Conservation (phyloP, 2,329 filamentous ascomycete genomes). For the Penicillium decumbens region DNA sequence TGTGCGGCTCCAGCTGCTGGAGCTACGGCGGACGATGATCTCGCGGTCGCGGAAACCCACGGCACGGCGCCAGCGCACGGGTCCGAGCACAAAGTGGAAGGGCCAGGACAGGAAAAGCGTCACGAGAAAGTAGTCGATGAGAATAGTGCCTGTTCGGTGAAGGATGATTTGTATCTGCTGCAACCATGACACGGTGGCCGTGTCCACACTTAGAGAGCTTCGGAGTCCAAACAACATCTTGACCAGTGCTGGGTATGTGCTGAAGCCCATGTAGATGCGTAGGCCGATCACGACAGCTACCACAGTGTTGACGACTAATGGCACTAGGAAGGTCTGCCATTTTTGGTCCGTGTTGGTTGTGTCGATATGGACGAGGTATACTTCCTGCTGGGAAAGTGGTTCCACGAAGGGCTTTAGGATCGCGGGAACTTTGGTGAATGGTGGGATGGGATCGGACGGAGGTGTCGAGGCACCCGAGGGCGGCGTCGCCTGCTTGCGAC, state of each 20-base stretch:
- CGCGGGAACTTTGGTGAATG: conserved; percentile 64
- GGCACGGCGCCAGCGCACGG: conserved; percentile 66
- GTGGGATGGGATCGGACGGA: conserved; percentile 48
- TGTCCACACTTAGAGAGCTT: conserved; percentile 63
- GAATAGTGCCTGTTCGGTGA: conserved; percentile 60
- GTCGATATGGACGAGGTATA: conserved; percentile 86
- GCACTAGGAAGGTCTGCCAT: conserved; percentile 75
- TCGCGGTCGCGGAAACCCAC: conserved; percentile 76
- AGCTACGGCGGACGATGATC: conserved; percentile 73
- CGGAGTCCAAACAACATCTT: conserved; percentile 60
- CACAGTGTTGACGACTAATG: conserved; percentile 67
- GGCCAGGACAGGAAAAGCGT: conserved; percentile 70
- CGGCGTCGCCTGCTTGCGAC: conserved; percentile 26
- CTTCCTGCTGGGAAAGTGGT: conserved; percentile 61
- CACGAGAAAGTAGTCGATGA: conserved; percentile 67
- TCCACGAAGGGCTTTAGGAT: conserved; percentile 62
- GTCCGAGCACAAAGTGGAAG: conserved; percentile 63
- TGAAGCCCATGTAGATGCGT: conserved; percentile 64
- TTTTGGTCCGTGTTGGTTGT: conserved; percentile 65
- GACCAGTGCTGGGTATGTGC: conserved; percentile 67
- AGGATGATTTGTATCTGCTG: conserved; percentile 55
- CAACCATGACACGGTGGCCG: conserved; percentile 52
- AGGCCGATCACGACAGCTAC: conserved; percentile 62
- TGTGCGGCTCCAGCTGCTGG: conserved; percentile 61
- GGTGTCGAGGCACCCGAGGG: conserved; percentile 32